Evolutionary conservation across 176 grass and related monocot genomes (phyloP), one percentile per base, ranked within the genome.

Genomic region (Musa troglodytarum): DNA sequence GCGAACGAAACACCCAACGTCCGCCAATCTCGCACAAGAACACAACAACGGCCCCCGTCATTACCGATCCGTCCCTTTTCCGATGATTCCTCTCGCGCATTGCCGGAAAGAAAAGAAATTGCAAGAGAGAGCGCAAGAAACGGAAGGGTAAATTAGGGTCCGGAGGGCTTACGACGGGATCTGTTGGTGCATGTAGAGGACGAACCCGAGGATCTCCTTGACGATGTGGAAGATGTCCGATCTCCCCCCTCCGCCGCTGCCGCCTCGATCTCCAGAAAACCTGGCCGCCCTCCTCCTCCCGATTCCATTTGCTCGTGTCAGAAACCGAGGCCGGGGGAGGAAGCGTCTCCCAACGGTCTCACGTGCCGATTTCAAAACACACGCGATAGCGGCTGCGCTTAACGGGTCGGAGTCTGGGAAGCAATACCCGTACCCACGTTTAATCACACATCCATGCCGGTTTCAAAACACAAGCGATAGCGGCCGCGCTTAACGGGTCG

Each of bases 141-240:
- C 11, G 7, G 1, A 63, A 43, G 68, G 5, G 55, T 63, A 15
- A 17, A 28, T 3, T 17, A 69, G 56, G 20, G 29, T 50, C 13
- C 11, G 15, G 8, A 24, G 2, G 63, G 63, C 77, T 85, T 93
- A 97, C 94, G 90, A 80, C 22, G 94, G 94, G 82, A 93, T 97
- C 78, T 97, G 94, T 24, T 89, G 80, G 72, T 97, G 90, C 86
- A 97, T 97, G 86, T 90, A 97, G 72, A 97, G 90, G 61, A 93
- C 88, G 87, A 93, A 93, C 72, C 94, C 90, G 50, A 97, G 22
- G 20, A 97, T 71, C 78, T 93, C 90, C 85, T 97, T 97, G 52
- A 93, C 82, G 69, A 97, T 85, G 86, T 91, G 82, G 76, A 97
- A 91, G 58, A 93, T 86, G 72, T 97, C 94, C 28, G 81, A 88